Evolutionary conservation across 2,329 filamentous ascomycete species (phyloP).

Genomic region (Arthroderma sp.): DNA sequence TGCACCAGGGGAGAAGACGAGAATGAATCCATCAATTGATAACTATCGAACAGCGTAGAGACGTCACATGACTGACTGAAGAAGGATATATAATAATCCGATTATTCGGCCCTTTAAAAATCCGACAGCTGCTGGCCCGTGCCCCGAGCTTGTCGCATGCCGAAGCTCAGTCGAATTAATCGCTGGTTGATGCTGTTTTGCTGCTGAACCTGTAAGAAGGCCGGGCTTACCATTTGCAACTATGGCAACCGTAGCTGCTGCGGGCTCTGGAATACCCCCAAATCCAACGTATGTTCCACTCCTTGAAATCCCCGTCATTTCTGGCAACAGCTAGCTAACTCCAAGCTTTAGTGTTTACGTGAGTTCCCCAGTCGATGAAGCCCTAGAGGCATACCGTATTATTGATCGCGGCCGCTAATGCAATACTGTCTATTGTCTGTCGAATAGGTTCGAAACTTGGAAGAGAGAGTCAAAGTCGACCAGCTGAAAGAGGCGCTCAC

Average conservation of each 20-base stretch:
- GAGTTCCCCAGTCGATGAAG: conserved; percentile 6
- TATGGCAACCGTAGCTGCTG: conserved; percentile 25
- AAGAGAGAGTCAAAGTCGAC: conserved; percentile 79
- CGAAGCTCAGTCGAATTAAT: not conserved
- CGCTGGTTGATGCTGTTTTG: not conserved
- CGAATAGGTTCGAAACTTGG: conserved; percentile 59
- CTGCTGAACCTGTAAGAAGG: not conserved
- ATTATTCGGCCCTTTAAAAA: too few relatives aligned
- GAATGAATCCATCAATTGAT: too few relatives aligned
- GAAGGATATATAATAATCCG: too few relatives aligned
- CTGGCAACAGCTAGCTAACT: conserved; percentile 4
- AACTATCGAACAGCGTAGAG: too few relatives aligned
- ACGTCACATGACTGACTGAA: too few relatives aligned
- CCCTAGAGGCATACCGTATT: too few relatives aligned
- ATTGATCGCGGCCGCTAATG: too few relatives aligned
- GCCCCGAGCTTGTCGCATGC: not conserved
- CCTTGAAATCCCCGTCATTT: not conserved
- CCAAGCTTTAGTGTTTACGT: conserved; percentile 28
- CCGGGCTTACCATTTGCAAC: conserved; percentile 7
- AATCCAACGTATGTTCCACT: conserved; percentile 26
- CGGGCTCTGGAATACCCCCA: conserved; percentile 20
- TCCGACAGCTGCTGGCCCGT: not conserved
- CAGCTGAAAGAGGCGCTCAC: conserved; percentile 58
- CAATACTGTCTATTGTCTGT: too few relatives aligned
- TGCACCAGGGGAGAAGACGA: too few relatives aligned